phyloP scores from a whole-genome alignment of 805 yeast genomes.

The Sugiyamaella smithiae region DNA sequence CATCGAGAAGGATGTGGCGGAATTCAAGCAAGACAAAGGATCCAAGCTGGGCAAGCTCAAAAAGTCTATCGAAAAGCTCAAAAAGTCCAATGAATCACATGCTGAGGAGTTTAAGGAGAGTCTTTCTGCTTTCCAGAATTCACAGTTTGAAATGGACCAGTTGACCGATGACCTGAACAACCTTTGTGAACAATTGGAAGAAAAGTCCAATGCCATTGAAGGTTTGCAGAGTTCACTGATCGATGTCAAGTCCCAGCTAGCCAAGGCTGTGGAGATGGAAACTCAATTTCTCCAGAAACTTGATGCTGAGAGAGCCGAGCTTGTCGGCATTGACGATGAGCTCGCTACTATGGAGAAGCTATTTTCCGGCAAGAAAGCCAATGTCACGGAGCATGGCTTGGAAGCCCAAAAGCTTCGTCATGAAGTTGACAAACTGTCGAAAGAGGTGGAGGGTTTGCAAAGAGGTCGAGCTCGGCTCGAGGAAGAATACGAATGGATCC shows the following conservation, averaged over 20 bases:
- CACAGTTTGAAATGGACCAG: conserved; percentile 72
- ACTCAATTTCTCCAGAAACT: conserved; percentile 28
- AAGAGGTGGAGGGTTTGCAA: conserved; percentile 17
- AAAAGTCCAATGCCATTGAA: conserved; percentile 35
- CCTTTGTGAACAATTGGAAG: conserved; percentile 43
- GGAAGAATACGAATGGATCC: conserved; percentile 67
- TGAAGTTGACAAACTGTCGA: conserved; percentile 28
- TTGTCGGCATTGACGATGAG: conserved; percentile 74
- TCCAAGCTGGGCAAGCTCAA: conserved; percentile 62
- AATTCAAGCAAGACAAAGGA: conserved; percentile 76
- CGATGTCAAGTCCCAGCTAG: conserved; percentile 33
- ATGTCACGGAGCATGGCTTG: conserved; percentile 28
- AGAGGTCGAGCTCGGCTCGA: conserved; percentile 46
- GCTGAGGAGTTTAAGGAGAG: conserved; percentile 45
- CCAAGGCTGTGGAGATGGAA: conserved; percentile 30
- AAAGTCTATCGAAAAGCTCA: conserved; percentile 40
- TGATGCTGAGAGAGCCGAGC: conserved; percentile 55
- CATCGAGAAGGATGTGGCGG: conserved; percentile 75
- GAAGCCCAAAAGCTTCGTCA: conserved; percentile 31
- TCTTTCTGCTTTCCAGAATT: conserved; percentile 56
- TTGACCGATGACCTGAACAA: conserved; percentile 52
- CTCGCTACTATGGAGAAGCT: conserved; percentile 47
- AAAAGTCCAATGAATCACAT: conserved; percentile 35
- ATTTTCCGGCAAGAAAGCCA: conserved; percentile 25
- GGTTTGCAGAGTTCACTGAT: conserved; percentile 34